A percentile compares a stretch with the other conserved stretches of the same genome.
These are phyloP conservation scores for Pezizomycotina sp. DNA, from an alignment of 2,329 filamentous ascomycete species.

Conservation along the genomic window DNA sequence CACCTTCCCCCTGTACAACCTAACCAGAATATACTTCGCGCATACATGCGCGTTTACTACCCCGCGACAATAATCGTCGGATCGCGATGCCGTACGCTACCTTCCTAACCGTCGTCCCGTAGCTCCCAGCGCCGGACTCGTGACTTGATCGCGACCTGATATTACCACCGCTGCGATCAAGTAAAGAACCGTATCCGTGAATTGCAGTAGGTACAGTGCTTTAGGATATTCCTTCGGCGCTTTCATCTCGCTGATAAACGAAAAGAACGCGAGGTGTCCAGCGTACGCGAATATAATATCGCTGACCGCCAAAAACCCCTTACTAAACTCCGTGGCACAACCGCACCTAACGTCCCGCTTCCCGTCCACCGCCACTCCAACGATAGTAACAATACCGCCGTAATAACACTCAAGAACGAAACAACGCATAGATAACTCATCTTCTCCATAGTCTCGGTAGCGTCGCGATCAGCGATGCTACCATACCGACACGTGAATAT, in stretches of 20 bases:
- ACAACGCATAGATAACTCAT: conserved; percentile 46
- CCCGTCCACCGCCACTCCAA: conserved; percentile 41
- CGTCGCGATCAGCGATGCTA: too few species aligned
- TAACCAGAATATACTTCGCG: conserved; percentile 7
- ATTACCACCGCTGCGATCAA: conserved; percentile 49
- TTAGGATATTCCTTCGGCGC: conserved; percentile 45
- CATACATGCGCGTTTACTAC: conserved; percentile 54
- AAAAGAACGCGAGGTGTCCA: conserved; percentile 53
- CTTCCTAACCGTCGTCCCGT: conserved; percentile 42
- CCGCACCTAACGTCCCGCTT: conserved; percentile 32
- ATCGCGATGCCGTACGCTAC: conserved; percentile 52
- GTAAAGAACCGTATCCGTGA: conserved; percentile 45
- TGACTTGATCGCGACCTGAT: conserved; percentile 43
- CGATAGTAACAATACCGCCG: conserved; percentile 51
- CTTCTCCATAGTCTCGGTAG: conserved; percentile 46
- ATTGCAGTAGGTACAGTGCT: conserved; percentile 45
- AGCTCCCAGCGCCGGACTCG: conserved; percentile 50
- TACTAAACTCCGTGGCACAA: conserved; percentile 34
- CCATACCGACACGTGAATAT: conserved; percentile 45
- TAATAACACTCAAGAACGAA: conserved; percentile 47
- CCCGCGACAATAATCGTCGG: conserved; percentile 55
- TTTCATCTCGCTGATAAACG: conserved; percentile 47
- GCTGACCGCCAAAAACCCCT: conserved; percentile 43
- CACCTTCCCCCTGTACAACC: background rate
- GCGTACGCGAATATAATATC: conserved; percentile 57